These are phyloP conservation scores for Begonia fuchsioides DNA, from an alignment of 306 rosid genomes.

Conservation along the genomic window DNA sequence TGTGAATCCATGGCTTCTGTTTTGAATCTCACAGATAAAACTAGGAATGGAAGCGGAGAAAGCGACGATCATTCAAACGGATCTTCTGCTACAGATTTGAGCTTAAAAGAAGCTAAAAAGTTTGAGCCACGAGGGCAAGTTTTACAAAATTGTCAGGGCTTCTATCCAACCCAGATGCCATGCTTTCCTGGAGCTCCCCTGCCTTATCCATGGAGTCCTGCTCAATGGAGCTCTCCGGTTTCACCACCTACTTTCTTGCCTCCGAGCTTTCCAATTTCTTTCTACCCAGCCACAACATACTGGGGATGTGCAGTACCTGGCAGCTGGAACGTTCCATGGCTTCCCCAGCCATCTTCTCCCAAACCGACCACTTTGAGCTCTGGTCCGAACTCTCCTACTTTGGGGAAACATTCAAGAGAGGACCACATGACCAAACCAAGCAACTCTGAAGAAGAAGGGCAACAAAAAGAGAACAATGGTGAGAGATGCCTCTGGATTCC, in stretches of 20 bases:
- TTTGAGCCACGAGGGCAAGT: conserved; percentile 23
- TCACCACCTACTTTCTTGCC: conserved; percentile 33
- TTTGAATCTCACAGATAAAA: conserved; percentile 29
- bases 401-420: conserved; percentile 43
- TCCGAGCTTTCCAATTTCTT: conserved; percentile 32
- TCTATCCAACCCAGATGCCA: conserved; percentile 27
- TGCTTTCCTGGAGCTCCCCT: conserved; percentile 33
- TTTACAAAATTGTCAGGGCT: conserved; percentile 18
- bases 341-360: conserved; percentile 23
- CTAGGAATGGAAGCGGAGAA: conserved; percentile 15
- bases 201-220: no score
- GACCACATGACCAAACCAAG: conserved; percentile 14
- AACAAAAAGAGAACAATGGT: conserved; percentile 16
- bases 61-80: conserved; percentile 13
- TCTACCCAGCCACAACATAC: conserved; percentile 30
- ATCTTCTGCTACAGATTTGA: conserved; percentile 20
- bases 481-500: conserved; percentile 41
- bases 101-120: conserved; percentile 16
- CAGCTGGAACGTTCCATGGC: conserved; percentile 32
- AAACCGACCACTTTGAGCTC: conserved; percentile 15
- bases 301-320: conserved; percentile 38
- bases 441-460: conserved; percentile 15
- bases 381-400: conserved; percentile 29
- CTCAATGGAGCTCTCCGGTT: no score
- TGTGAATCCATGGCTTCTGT: conserved; percentile 37